Evolutionary conservation across 106 monocot genomes (phyloP).

Genomic region (Apostasia shenzhenica): DNA sequence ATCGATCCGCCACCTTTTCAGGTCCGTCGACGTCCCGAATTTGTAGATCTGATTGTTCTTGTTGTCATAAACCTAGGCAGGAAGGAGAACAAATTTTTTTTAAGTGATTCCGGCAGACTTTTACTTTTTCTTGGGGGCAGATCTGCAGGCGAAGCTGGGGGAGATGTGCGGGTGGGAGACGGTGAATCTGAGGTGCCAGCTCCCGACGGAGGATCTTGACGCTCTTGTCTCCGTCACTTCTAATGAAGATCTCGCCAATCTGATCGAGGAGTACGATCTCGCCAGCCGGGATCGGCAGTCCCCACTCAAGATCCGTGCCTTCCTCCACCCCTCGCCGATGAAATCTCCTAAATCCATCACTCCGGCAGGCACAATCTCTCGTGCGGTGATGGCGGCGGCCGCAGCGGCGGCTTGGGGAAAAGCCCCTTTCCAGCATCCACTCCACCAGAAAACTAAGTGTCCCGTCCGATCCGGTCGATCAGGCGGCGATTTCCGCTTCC

Average conservation of each 20-base stretch:
- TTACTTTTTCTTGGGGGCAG: constrained; percentile 20
- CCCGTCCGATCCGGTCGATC: not conserved
- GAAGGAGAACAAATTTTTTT: not conserved
- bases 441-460: not conserved
- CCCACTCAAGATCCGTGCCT: constrained; percentile 62
- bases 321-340: constrained; percentile 30
- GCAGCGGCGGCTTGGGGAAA: not conserved
- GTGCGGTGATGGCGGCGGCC: not conserved
- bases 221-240: constrained; percentile 62
- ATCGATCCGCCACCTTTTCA: constrained; percentile 30
- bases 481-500: constrained; percentile 5
- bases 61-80: not conserved
- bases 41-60: not conserved
- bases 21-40: constrained; percentile 2
- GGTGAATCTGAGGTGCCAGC: constrained; percentile 58
- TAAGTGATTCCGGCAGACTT: not conserved
- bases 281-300: constrained; percentile 21
- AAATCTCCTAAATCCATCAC: constrained; percentile 7
- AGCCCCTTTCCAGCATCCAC: not conserved
- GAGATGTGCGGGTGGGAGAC: constrained; percentile 51
- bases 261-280: constrained; percentile 70
- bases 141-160: constrained; percentile 44
- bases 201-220: constrained; percentile 79
- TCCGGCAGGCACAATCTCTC: not conserved
- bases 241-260: constrained; percentile 71